Evolutionary conservation across 1,284 basidiomycete species (phyloP), one percentile per base, ranked within the genome.

Genomic region (Ustilago trichophora): DNA sequence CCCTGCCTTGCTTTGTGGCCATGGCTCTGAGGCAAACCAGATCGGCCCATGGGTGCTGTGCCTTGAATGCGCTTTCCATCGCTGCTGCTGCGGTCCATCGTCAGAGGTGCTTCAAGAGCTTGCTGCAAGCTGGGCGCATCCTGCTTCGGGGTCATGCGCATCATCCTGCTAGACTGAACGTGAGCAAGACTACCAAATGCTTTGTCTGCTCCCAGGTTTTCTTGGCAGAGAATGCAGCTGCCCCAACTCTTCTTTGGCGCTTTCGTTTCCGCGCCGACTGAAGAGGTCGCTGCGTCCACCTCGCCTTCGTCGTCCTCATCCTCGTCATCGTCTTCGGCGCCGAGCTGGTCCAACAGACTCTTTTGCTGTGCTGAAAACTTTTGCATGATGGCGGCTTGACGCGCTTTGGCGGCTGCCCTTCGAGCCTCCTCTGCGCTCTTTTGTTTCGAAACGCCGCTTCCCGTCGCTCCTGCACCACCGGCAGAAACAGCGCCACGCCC

Each of bases 171-270:
- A 0, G 92, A 89, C 80, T 98, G 95, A 6, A 98, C 81, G 56
- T 95, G 85, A 1, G 91, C 92, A n/a, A 99, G 86, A 41, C 88
- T 88, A 12, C 96, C 96, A 77, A 97, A 98, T 0, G 91, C 85
- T 57, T 87, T 86, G 12, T 86, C 83, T 1, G 85, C 83, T 58
- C 88, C 90, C 42, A 98, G 87, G 58, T 93, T 90, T 81, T 98
- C 96, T 81, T 98, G 96, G 76, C 96, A 99, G 8, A 98, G 91
- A 67, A 99, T 98, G 81, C 96, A 99, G 22, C 89, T 90, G 1
- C 95, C 96, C 66, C 52, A 57, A 25, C 47, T 64, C 54, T 60
- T 59, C 45, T 65, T 64, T 3, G 49, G 38, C 16, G 52, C 57
- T 34, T 58, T 66, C 5, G 37, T 32, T 16, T 64, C 57, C 3